These are phyloP conservation scores for Vanderwaltozyma tropicalis DNA, from an alignment of 805 yeast species.

Conservation along the genomic window DNA sequence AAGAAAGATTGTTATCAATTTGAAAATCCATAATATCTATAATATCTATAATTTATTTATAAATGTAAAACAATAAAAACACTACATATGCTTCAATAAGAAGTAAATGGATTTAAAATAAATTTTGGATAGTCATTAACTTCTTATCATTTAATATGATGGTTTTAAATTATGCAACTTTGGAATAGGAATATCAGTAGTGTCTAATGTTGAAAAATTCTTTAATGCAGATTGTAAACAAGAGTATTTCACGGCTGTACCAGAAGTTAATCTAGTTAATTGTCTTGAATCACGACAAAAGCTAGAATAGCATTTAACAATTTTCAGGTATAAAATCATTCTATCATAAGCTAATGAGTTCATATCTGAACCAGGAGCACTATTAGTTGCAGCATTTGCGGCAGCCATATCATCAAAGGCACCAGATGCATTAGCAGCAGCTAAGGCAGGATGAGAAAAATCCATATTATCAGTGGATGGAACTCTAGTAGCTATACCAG, in stretches of 20 bases:
- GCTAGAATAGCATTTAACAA: slow-evolving; percentile 41
- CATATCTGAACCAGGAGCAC: slow-evolving; percentile 4
- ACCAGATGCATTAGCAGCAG: slow-evolving; percentile 31
- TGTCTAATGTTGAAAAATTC: slow-evolving; percentile 31
- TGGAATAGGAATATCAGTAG: slow-evolving; percentile 34
- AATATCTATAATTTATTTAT: no score
- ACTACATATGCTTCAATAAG: no score
- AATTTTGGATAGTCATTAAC: background rate
- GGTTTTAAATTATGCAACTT: slow-evolving; percentile 30
- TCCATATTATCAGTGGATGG: slow-evolving; percentile 17
- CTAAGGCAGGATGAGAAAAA: slow-evolving; percentile 29
- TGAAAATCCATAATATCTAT: no score
- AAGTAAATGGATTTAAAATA: background rate
- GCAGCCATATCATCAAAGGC: slow-evolving; percentile 27
- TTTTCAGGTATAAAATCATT: slow-evolving; percentile 42
- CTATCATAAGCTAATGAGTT: slow-evolving; percentile 30
- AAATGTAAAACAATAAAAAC: no score
- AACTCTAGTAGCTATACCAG: slow-evolving; percentile 1
- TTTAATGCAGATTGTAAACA: slow-evolving; percentile 31
- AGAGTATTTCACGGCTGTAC: slow-evolving; percentile 36
- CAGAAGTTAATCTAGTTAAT: slow-evolving; percentile 35
- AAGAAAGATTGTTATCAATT: no score
- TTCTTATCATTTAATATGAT: slow-evolving; percentile 4
- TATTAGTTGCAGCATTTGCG: slow-evolving; percentile 8
- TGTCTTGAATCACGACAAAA: slow-evolving; percentile 40